phyloP scores from a whole-genome alignment of 2,329 filamentous ascomycete species.

The Diaporthe vaccinii region DNA sequence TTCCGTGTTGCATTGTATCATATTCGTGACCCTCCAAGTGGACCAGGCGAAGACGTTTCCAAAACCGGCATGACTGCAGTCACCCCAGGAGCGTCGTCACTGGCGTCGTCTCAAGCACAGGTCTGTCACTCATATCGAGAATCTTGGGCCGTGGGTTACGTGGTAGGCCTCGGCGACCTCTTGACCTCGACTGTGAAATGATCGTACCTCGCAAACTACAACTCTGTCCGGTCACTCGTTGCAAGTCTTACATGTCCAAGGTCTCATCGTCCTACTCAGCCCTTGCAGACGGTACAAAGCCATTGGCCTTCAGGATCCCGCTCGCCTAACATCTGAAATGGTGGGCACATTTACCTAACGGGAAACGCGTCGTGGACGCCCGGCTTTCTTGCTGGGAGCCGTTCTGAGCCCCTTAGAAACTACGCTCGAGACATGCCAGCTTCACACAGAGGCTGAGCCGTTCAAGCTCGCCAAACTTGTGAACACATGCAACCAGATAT shows the following conservation, averaged over 20 bases:
- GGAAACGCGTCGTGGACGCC: slow-evolving; percentile 2
- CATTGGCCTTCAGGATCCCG: background rate
- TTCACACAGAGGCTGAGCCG: slow-evolving; percentile 2
- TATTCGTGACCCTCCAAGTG: background rate
- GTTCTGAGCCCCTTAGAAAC: background rate
- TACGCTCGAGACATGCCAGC: background rate
- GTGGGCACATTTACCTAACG: background rate
- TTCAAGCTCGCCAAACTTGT: slow-evolving; percentile 5
- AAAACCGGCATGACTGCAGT: background rate
- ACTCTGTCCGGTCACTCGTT: slow-evolving; percentile 22
- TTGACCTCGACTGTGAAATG: background rate
- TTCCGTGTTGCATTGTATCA: slow-evolving; percentile 13
- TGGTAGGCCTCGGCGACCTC: background rate
- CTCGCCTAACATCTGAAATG: slow-evolving; percentile 26
- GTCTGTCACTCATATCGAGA: background rate
- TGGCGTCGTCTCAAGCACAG: background rate
- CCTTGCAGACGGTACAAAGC: background rate
- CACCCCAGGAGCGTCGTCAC: background rate
- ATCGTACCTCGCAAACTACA: background rate
- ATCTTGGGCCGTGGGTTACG: background rate
- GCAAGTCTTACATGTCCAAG: slow-evolving; percentile 31
- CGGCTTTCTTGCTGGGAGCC: background rate
- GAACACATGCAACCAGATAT: slow-evolving; percentile 10
- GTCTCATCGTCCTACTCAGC: slow-evolving; percentile 35
- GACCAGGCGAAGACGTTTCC: background rate